Evolutionary conservation across 225 moss, liverwort and hornwort genomes (phyloP).

Genomic region (Pseudisothecium myosuroides): DNA sequence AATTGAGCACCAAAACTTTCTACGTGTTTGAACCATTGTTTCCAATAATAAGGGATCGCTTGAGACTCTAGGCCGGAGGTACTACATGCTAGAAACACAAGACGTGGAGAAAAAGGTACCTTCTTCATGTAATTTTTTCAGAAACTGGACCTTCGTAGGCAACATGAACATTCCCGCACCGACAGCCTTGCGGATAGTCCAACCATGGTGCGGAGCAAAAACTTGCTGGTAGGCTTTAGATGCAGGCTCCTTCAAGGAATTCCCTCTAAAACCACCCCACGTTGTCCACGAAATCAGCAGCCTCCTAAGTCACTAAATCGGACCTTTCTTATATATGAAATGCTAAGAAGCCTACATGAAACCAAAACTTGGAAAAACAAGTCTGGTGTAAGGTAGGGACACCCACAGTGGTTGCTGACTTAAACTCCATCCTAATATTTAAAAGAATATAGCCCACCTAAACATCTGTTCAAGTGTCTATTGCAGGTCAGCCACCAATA

Average conservation of each 20-base stretch:
- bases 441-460: not conserved
- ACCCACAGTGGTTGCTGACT: not conserved
- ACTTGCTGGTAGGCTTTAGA: constrained; percentile 75
- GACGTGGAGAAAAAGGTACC: constrained; percentile 20
- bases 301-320: not conserved
- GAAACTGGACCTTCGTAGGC: constrained; percentile 67
- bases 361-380: not conserved
- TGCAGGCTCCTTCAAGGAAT: constrained; percentile 74
- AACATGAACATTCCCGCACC: constrained; percentile 71
- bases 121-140: constrained; percentile 74
- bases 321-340: not conserved
- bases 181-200: constrained; percentile 82
- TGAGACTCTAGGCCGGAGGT: not conserved
- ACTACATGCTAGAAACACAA: not conserved
- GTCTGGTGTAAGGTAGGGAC: not conserved
- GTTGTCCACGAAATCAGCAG: not conserved
- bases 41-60: not conserved
- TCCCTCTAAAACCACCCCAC: constrained; percentile 34
- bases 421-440: not conserved
- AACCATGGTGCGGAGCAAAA: constrained; percentile 67
- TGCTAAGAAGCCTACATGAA: not conserved
- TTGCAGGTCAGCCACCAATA: not conserved
- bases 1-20: not conserved
- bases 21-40: not conserved
- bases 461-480: not conserved